A percentile compares a stretch with the other conserved stretches of the same genome.
These are phyloP conservation scores for Camellia lanceoleosa DNA, from an alignment of 148 eudicot species.

Conservation along the genomic window DNA sequence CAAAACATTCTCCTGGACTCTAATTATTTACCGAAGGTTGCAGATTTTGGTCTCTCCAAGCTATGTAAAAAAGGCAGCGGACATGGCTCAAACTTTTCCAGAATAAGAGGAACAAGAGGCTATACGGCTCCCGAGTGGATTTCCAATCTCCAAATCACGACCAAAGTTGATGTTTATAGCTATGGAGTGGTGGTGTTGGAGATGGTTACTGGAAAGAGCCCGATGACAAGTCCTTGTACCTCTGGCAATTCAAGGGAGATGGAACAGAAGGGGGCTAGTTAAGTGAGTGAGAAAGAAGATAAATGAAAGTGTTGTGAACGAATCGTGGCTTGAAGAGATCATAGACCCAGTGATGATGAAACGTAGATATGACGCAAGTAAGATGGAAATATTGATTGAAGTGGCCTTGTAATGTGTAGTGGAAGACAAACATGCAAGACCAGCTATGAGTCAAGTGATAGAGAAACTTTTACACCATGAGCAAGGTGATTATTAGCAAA, in stretches of 20 bases:
- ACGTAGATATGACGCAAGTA: constrained; percentile 15
- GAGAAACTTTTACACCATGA: constrained; percentile 19
- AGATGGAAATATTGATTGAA: constrained; percentile 23
- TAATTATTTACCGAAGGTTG: constrained; percentile 23
- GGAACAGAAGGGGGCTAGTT: constrained; percentile 6
- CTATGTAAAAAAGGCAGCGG: constrained; percentile 12
- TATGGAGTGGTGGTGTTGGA: constrained; percentile 11
- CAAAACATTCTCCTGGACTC: constrained; percentile 21
- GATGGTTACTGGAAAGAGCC: constrained; percentile 17
- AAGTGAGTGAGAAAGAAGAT: constrained; percentile 29
- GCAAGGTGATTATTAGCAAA: no score
- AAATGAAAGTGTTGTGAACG: background rate
- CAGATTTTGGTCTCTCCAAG: constrained; percentile 27
- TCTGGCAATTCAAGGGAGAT: background rate
- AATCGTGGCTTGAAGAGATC: constrained; percentile 20
- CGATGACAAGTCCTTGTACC: background rate
- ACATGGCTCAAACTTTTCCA: background rate
- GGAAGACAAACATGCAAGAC: constrained; percentile 40
- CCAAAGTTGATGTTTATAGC: constrained; percentile 18
- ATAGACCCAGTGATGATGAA: constrained; percentile 24
- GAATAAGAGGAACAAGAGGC: constrained; percentile 13
- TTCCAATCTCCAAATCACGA: constrained; percentile 3
- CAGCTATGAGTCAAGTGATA: constrained; percentile 38
- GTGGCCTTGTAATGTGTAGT: constrained; percentile 40
- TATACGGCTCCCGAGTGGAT: constrained; percentile 18